These are phyloP conservation scores for Talaromyces borbonicus DNA, from an alignment of 495 filamentous ascomycete genomes.

Conservation along the genomic window DNA sequence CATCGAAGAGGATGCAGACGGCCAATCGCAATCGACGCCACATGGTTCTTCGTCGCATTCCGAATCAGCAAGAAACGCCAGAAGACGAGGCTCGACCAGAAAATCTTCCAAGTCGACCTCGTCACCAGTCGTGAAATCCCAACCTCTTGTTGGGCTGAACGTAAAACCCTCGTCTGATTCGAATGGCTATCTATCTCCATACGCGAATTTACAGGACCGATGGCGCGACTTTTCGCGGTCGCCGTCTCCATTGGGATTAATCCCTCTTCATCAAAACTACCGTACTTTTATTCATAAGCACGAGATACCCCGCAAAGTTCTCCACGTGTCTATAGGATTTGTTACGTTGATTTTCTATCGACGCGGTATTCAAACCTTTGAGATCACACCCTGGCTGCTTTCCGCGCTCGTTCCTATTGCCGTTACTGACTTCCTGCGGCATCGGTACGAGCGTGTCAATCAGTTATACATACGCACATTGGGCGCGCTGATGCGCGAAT, in stretches of 20 bases:
- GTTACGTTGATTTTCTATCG: slow-evolving; percentile 75
- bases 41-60: slow-evolving; percentile 16
- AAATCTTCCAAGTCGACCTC: slow-evolving; percentile 30
- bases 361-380: slow-evolving; percentile 56
- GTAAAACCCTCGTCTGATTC: slow-evolving; percentile 27
- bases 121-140: slow-evolving; percentile 17
- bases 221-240: slow-evolving; percentile 79
- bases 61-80: slow-evolving; percentile 10
- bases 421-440: slow-evolving; percentile 69
- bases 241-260: slow-evolving; percentile 85
- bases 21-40: slow-evolving; percentile 30
- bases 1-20: slow-evolving; percentile 31
- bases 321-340: slow-evolving; percentile 91
- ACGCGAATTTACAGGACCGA: slow-evolving; percentile 44
- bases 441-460: slow-evolving; percentile 72
- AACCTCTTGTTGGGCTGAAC: slow-evolving; percentile 23
- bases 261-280: slow-evolving; percentile 71
- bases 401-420: slow-evolving; percentile 80
- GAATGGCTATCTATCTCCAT: slow-evolving; percentile 67
- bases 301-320: slow-evolving; percentile 37
- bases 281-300: slow-evolving; percentile 42
- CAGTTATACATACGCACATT: slow-evolving; percentile 72
- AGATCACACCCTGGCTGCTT: slow-evolving; percentile 78
- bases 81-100: slow-evolving; percentile 37
- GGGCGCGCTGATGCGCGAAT: slow-evolving; percentile 92